phyloP scores from a whole-genome alignment of 2,329 filamentous ascomycete species.

The Calonectria pteridis region DNA sequence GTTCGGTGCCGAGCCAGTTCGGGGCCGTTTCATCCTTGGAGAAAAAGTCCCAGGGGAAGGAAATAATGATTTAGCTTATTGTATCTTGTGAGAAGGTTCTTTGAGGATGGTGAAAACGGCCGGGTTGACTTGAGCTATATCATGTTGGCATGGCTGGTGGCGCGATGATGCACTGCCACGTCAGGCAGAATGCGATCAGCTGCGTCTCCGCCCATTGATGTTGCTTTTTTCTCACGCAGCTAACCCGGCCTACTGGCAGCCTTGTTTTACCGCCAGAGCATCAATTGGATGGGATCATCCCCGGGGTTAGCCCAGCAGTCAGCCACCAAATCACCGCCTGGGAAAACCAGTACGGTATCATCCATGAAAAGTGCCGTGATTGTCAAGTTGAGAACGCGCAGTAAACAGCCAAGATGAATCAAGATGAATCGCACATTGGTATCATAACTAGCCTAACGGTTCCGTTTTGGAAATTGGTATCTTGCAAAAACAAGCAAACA shows the following conservation, averaged over 20 bases:
- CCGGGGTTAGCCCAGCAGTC: no score
- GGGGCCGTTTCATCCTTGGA: not conserved
- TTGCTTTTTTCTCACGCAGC: no score
- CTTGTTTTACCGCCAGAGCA: no score
- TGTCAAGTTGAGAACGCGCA: not conserved
- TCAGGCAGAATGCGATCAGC: not conserved
- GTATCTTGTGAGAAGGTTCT: not conserved
- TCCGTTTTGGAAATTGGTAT: slow-evolving; percentile 1
- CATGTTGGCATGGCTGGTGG: not conserved
- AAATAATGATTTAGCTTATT: not conserved
- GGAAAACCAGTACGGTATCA: no score
- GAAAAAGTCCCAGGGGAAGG: not conserved
- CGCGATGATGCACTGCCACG: not conserved
- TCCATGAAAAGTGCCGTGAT: not conserved
- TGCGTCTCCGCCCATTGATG: not conserved
- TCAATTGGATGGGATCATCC: no score
- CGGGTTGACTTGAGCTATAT: not conserved
- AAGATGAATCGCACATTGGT: not conserved
- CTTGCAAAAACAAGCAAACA: not conserved
- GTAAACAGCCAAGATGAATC: not conserved
- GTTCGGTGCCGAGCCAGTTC: not conserved
- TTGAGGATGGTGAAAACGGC: not conserved
- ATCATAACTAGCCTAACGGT: slow-evolving; percentile 4
- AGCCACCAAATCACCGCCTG: no score
- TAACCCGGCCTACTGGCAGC: no score